phyloP scores from a whole-genome alignment of 495 filamentous ascomycete genomes.

The Aspergillus sclerotioniger region DNA sequence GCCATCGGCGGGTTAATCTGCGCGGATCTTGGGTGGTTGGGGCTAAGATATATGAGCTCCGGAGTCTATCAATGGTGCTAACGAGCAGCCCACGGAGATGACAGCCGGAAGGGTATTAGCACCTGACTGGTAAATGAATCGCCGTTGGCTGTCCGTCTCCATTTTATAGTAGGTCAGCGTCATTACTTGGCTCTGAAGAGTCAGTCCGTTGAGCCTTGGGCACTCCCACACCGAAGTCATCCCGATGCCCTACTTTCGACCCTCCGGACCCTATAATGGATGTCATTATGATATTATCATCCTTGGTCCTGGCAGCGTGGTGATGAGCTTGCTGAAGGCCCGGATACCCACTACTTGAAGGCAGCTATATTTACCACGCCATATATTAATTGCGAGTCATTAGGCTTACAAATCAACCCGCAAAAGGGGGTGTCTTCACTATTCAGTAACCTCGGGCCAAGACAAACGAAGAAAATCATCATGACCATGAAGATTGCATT shows the following conservation, averaged over 20 bases:
- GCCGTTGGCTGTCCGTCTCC: not conserved
- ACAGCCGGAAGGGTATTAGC: conserved; percentile 18
- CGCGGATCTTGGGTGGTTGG: conserved; percentile 4
- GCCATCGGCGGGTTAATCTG: conserved; percentile 5
- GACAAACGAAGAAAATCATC: not conserved
- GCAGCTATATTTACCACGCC: not conserved
- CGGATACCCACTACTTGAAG: not conserved
- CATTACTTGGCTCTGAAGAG: conserved; percentile 1
- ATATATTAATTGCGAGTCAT: not conserved
- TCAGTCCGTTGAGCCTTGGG: not conserved
- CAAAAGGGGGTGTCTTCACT: not conserved
- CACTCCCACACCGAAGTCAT: not conserved
- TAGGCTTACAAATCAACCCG: not conserved
- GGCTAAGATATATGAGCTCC: not conserved
- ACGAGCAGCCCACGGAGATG: conserved; percentile 18
- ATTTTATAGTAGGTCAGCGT: not conserved
- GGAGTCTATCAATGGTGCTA: conserved; percentile 4
- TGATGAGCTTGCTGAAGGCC: not conserved
- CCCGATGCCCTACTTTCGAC: not conserved
- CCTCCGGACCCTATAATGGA: conserved; percentile 5
- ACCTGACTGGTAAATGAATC: conserved; percentile 5
- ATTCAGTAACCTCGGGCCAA: not conserved
- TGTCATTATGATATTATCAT: not conserved
- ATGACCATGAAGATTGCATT: not conserved
- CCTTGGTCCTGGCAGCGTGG: conserved; percentile 3